Evolutionary conservation across 1,284 basidiomycete species (phyloP), one percentile per base, ranked within the genome.

Genomic region (Naganishia sp.): DNA sequence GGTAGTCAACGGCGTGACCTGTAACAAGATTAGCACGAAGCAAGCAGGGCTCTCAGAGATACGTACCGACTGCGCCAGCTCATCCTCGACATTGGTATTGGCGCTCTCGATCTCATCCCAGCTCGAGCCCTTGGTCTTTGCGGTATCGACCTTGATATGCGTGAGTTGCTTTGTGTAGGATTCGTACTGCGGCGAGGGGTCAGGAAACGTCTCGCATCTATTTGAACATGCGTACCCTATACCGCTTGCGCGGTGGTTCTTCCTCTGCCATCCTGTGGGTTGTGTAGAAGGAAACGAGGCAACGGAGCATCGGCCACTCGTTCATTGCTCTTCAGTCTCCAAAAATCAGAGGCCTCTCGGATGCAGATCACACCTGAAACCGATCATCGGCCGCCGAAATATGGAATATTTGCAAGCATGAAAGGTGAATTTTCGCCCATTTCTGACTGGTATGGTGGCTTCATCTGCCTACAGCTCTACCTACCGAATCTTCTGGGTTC

Each of bases 151-250:
- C 44, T 75, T 73, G 67, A 80, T 75, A 36, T 75, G 70, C 44
- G 70, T 73, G 56, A 80, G 73, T 67, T 77, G 75, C 66, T 78
- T 69, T 60, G 70, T 78, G 68, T 79, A 80, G 39, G 78, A 73
- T 36, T 66, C 65, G 42, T 66, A 66, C 65, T 66, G 28, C 25
- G n/a, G 49, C 16, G 48, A 11, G 18, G 44, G 21, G 49, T 48
- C 23, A 28, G 28, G 13, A 11, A 9, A 21, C 28, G 53, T 7
- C 6, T 39, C 36, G 4, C 2, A 6, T 33, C 9, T 5, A 53
- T 5, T 5, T 15, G 53, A 15, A 23, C 18, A 4, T 3, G 44
- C 65, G 45, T 33, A 66, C 65, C 23, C 65, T 46, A 45, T 61
- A 66, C 57, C 65, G 57, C 53, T 66, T 63, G 9, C 43, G 21